Conservation (phyloP, 2,329 filamentous ascomycete species). For the Mycosphaerelloides madeirae region DNA sequence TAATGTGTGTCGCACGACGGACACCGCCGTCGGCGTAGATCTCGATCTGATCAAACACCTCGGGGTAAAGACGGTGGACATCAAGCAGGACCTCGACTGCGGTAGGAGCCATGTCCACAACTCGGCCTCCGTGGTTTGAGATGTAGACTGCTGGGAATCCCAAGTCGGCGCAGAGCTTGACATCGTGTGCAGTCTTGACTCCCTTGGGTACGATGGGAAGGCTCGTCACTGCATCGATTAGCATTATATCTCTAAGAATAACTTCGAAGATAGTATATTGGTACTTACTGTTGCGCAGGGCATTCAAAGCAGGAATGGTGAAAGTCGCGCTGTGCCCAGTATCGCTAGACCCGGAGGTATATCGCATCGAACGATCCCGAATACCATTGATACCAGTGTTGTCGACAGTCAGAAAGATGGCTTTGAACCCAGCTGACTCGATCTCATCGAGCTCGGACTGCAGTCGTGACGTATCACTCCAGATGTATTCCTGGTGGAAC, state of each 20-base stretch:
- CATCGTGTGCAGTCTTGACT: constrained; percentile 38
- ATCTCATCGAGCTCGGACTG: constrained; percentile 31
- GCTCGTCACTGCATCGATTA: constrained; percentile 5
- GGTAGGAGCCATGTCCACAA: constrained; percentile 51
- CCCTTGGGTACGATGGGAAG: constrained; percentile 15
- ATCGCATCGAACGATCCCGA: constrained; percentile 20
- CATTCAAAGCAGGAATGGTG: constrained; percentile 10
- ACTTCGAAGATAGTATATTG: too few relatives aligned
- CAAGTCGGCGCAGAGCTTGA: constrained; percentile 33
- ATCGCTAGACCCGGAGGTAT: constrained; percentile 5
- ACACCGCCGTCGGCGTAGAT: constrained; percentile 40
- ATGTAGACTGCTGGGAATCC: constrained; percentile 38
- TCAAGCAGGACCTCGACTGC: constrained; percentile 73
- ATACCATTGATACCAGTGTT: constrained; percentile 36
- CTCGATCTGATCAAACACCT: constrained; percentile 38
- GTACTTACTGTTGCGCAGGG: constrained; percentile 7
- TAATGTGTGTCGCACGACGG: constrained; percentile 32
- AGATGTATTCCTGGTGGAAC: constrained; percentile 41
- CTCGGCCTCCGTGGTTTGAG: constrained; percentile 41
- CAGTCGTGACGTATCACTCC: constrained; percentile 30
- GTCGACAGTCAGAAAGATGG: constrained; percentile 41
- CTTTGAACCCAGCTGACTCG: constrained; percentile 35
- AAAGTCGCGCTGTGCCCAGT: constrained; percentile 9
- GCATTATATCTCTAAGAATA: too few relatives aligned
- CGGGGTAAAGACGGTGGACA: constrained; percentile 55